Evolutionary conservation across 2,329 filamentous ascomycete genomes (phyloP).

Genomic region (Scedosporium apiospermum): DNA sequence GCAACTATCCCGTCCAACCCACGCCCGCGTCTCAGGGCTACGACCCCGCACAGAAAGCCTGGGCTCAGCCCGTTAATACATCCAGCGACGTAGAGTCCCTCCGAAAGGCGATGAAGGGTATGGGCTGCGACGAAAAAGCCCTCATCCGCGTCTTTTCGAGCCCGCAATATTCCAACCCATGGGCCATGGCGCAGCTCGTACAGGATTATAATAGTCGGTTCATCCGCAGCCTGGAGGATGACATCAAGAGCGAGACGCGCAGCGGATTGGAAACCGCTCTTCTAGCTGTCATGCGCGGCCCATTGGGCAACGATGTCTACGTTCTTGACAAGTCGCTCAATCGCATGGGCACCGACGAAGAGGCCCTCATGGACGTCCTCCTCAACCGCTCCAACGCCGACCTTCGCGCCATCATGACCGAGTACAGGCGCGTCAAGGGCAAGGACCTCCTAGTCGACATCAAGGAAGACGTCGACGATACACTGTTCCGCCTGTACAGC

Average conservation of each 20-base stretch:
- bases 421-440: slow-evolving; percentile 19
- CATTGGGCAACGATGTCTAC: slow-evolving; percentile 21
- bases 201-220: slow-evolving; percentile 23
- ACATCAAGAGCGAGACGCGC: slow-evolving; percentile 23
- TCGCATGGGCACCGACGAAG: slow-evolving; percentile 21
- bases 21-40: slow-evolving; percentile 20
- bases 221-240: slow-evolving; percentile 21
- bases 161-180: slow-evolving; percentile 22
- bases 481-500: slow-evolving; percentile 21
- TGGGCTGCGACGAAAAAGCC: slow-evolving; percentile 22
- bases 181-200: slow-evolving; percentile 21
- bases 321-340: slow-evolving; percentile 20
- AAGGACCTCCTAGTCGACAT: slow-evolving; percentile 21
- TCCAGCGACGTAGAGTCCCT: slow-evolving; percentile 18
- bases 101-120: slow-evolving; percentile 25
- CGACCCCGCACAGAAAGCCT: slow-evolving; percentile 17
- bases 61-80: slow-evolving; percentile 18
- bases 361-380: slow-evolving; percentile 23
- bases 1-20: slow-evolving; percentile 10
- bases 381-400: slow-evolving; percentile 26
- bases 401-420: slow-evolving; percentile 19
- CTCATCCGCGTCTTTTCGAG: slow-evolving; percentile 20
- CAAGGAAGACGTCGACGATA: slow-evolving; percentile 21
- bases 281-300: slow-evolving; percentile 20
- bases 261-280: slow-evolving; percentile 20